Evolutionary conservation across 73 alveolate genomes (phyloP).

Genomic region (Stentor roeselii): DNA sequence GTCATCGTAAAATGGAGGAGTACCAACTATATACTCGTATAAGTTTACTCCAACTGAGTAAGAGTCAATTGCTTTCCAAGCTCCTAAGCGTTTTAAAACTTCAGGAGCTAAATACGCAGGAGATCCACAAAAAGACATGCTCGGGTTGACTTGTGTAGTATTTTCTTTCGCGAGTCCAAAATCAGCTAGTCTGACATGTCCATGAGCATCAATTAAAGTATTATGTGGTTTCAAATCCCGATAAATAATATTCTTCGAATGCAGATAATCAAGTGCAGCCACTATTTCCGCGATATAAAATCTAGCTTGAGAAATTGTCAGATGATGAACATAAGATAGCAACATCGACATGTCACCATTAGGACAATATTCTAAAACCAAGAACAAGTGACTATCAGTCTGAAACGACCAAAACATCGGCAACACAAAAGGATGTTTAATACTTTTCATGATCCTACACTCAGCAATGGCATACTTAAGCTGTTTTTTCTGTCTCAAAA

Average conservation of each 20-base stretch:
- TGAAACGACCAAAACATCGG: conserved; percentile 61
- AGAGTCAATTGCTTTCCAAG: too few relatives aligned
- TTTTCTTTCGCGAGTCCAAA: conserved; percentile 73
- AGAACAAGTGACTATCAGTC: conserved; percentile 64
- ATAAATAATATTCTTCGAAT: conserved; percentile 50
- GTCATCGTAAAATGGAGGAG: conserved; percentile 40
- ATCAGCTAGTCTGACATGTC: conserved; percentile 75
- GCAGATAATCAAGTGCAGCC: conserved; percentile 58
- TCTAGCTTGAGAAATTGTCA: conserved; percentile 61
- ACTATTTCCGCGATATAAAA: conserved; percentile 64
- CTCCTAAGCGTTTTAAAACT: too few relatives aligned
- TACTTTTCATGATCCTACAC: conserved; percentile 60
- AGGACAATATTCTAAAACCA: conserved; percentile 71
- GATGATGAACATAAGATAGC: conserved; percentile 43
- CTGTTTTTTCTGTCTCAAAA: conserved; percentile 62
- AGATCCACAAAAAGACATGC: too few relatives aligned
- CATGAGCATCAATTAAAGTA: conserved; percentile 59
- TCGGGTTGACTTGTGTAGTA: too few relatives aligned
- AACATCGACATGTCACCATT: conserved; percentile 68
- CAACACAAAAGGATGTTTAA: conserved; percentile 65
- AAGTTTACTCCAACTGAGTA: conserved; percentile 39
- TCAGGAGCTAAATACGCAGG: too few relatives aligned
- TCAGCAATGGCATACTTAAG: conserved; percentile 82
- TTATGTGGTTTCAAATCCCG: conserved; percentile 78
- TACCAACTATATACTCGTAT: conserved; percentile 36